Conservation (phyloP, 331 rosid species). For the Cucumis variabilis region DNA sequence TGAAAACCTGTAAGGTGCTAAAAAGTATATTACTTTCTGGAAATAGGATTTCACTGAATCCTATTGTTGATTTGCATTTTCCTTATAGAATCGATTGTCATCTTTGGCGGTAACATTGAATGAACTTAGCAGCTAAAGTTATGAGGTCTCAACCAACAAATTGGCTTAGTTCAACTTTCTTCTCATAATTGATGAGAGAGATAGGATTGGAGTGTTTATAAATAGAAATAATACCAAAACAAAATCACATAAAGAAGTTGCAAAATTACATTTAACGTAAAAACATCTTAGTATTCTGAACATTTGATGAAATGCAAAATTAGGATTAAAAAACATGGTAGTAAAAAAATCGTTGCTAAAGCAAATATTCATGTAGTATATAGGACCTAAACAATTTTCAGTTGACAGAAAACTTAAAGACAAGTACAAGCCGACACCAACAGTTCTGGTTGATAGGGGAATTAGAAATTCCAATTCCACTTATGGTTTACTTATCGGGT, state of each 20-base stretch:
- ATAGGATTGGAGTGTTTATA: neutral
- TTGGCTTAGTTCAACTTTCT: neutral
- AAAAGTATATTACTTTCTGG: slow-evolving; percentile 71
- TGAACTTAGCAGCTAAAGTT: slow-evolving; percentile 15
- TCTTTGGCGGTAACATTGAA: slow-evolving; percentile 55
- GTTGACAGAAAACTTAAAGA: neutral
- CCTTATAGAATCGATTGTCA: slow-evolving; percentile 65
- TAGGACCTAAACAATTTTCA: neutral
- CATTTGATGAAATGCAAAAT: slow-evolving; percentile 8
- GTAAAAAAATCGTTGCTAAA: neutral
- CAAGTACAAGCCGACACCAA: neutral
- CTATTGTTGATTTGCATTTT: slow-evolving; percentile 76
- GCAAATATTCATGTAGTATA: neutral
- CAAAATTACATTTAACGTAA: slow-evolving; percentile 47
- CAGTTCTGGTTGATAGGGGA: neutral
- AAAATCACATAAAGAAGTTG: slow-evolving; percentile 31
- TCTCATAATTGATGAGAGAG: neutral
- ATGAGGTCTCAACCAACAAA: neutral
- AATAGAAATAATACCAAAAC: slow-evolving; percentile 21
- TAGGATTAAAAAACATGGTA: neutral
- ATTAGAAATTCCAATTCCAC: neutral
- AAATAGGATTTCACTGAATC: slow-evolving; percentile 66
- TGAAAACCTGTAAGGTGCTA: slow-evolving; percentile 30
- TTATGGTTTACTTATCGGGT: neutral
- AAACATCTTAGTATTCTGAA: slow-evolving; percentile 45